A percentile compares a stretch with the other conserved stretches of the same genome.
These are phyloP conservation scores for Leptographium flavum DNA, from an alignment of 2,329 filamentous ascomycete genomes.

Conservation along the genomic window DNA sequence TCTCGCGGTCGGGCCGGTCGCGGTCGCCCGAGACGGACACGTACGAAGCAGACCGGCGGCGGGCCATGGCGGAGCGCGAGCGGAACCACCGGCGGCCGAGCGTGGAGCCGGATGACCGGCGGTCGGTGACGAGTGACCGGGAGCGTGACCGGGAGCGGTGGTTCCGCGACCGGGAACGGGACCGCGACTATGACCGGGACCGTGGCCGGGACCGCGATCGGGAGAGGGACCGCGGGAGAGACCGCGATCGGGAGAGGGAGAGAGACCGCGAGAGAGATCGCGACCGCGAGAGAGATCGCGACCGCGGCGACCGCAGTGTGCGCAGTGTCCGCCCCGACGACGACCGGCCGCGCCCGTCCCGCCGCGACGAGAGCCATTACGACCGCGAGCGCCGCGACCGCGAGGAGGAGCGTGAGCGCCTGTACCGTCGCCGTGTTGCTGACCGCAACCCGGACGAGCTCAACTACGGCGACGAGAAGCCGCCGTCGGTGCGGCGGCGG, in stretches of 20 bases:
- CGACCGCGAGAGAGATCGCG: conserved; percentile 19
- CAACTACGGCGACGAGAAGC: conserved; percentile 69
- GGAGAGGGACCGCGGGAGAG: conserved; percentile 44
- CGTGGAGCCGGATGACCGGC: conserved; percentile 41
- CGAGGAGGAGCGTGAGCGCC: conserved; percentile 78
- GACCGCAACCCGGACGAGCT: conserved; percentile 70
- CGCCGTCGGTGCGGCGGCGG: conserved; percentile 51
- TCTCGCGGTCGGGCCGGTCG: conserved; percentile 39
- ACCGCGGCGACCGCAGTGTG: conserved; percentile 21
- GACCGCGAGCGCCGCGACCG: conserved; percentile 77
- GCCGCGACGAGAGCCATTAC: conserved; percentile 55
- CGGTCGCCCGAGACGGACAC: conserved; percentile 85
- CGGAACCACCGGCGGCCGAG: conserved; percentile 76
- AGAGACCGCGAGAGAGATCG: conserved; percentile 19
- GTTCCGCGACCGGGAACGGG: conserved; percentile 19
- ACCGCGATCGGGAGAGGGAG: conserved; percentile 66
- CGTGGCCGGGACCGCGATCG: conserved; percentile 19
- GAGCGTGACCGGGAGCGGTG: conserved; percentile 18
- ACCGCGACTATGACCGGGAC: conserved; percentile 22
- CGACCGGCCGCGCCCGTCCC: conserved; percentile 34
- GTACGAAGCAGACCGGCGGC: conserved; percentile 89
- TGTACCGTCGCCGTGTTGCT: conserved; percentile 61
- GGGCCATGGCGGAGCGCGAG: conserved; percentile 86
- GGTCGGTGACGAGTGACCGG: conserved; percentile 25
- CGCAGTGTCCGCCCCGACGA: conserved; percentile 27